These are phyloP conservation scores for Bathelium albidoporum DNA, from an alignment of 495 filamentous ascomycete species.

Conservation along the genomic window DNA sequence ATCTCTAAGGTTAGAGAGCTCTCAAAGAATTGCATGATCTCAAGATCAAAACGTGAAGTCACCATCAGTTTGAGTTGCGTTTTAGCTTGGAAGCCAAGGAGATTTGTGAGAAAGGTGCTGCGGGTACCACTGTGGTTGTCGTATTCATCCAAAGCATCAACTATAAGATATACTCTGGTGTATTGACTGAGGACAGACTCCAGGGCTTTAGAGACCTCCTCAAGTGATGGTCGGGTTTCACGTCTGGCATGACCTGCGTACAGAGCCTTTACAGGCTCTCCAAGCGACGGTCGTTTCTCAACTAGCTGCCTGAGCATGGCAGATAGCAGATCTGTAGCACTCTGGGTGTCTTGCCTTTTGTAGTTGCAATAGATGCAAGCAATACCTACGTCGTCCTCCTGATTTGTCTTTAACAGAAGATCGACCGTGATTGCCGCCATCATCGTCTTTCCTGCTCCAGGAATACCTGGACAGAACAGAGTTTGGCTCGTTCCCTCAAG, in stretches of 20 bases:
- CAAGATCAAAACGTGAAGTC: conserved; percentile 20
- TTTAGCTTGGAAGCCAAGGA: conserved; percentile 26
- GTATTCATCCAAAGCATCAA: conserved; percentile 42
- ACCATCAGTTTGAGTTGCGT: conserved; percentile 18
- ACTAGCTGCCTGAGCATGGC: conserved; percentile 35
- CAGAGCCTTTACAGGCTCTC: conserved; percentile 20
- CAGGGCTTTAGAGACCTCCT: conserved; percentile 28
- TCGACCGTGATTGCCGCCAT: conserved; percentile 25
- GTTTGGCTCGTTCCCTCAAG: conserved; percentile 18
- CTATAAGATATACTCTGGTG: conserved; percentile 32
- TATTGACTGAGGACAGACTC: conserved; percentile 18
- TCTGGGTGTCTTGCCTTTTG: conserved; percentile 29
- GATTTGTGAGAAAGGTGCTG: conserved; percentile 23
- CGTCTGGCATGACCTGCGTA: conserved; percentile 9
- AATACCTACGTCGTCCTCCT: conserved; percentile 22
- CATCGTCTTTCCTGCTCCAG: conserved; percentile 25
- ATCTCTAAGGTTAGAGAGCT: conserved; percentile 9
- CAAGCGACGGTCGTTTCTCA: conserved; percentile 17
- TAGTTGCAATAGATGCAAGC: conserved; percentile 38
- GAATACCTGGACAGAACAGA: conserved; percentile 34
- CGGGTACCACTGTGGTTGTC: conserved; percentile 20
- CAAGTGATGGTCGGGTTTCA: conserved; percentile 22
- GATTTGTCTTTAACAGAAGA: conserved; percentile 16
- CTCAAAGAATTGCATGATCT: conserved; percentile 15
- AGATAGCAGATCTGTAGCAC: conserved; percentile 21